Percentiles rank a stretch among this genome's conserved stretches.
Evolutionary conservation across 441 rosid genomes (phyloP).

Genomic region (Sinapis alba): DNA sequence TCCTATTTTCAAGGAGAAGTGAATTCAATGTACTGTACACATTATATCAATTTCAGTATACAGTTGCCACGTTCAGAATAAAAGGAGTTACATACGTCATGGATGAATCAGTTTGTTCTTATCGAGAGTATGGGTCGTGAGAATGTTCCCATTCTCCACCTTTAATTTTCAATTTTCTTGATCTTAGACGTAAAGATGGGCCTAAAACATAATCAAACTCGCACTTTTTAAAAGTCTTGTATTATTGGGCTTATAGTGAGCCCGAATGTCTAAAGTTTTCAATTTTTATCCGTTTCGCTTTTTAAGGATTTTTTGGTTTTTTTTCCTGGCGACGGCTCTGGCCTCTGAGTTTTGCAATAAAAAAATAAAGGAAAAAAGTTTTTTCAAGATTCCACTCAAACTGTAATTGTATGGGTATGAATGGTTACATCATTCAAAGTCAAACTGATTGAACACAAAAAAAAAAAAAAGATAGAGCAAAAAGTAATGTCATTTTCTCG

Average conservation of each 20-base stretch:
- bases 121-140: not conserved
- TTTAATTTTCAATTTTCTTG: not conserved
- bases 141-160: not conserved
- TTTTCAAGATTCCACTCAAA: not conserved
- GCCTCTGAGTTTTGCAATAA: not conserved
- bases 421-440: not conserved
- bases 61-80: not conserved
- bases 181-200: not conserved
- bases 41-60: not conserved
- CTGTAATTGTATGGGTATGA: not conserved
- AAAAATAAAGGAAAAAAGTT: not conserved
- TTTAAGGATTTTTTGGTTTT: not conserved
- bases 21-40: not conserved
- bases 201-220: not conserved
- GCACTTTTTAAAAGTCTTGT: not conserved
- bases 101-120: slow-evolving; percentile 6
- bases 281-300: not conserved
- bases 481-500: no score
- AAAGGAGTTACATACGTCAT: slow-evolving; percentile 8
- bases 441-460: not conserved
- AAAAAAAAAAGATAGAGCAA: no score
- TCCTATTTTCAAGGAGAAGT: slow-evolving; percentile 8
- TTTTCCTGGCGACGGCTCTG: not conserved
- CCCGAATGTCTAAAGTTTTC: not conserved
- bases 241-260: not conserved